Evolutionary conservation across 2,329 filamentous ascomycete species (phyloP), one percentile per base, ranked within the genome.

Genomic region (Ascosphaera aggregata): DNA sequence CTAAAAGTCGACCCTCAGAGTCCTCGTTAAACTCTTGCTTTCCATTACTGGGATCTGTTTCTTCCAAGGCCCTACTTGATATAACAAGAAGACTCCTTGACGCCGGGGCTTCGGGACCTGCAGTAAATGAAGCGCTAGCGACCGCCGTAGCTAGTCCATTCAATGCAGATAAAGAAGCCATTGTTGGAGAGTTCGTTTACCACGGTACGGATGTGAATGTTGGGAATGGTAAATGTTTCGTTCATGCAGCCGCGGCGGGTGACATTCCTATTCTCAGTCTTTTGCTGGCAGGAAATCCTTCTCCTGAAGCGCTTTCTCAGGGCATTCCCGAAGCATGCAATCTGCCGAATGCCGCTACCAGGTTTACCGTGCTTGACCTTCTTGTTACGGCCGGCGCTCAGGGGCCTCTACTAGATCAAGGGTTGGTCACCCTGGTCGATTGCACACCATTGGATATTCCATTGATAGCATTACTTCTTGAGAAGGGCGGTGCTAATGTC

Each of bases 401-500:
- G 36, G 45, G 45, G 4, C 34, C 42, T 5, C 36, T 41, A 17
- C 36, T 47, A 16, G 31, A 47, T 31, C 22, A 41, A 30, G 41
- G 42, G 19, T 22, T 47, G 13, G 18, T 44, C n/a, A 30, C 39
- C 9, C 39, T 45, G 17, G 30, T 43, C 9, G 35, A 45, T 19
- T 42, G 45, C 18, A 39, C 30, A 3, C 43, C 41, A 19, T 35
- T 43, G 17, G 45, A 47, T 36, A 43, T 45, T 7, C 39, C 42
- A 18, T 32, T 45, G 9, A 36, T 47, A 2, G 34, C 42, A 9
- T 16, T 45, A 8, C 40, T 47, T 9, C 39, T 45, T 8, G 41
- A 47, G 15, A 45, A 45, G 32, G 45, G 45, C 2, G 38, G 41
- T 13, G 44, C 42, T 36, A 39, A 47, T 34, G 41, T 45, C 8